A percentile compares a stretch with the other conserved stretches of the same genome.
Conservation (phyloP, 352 stramenopile species). For the Phytopythium oedochilum region DNA sequence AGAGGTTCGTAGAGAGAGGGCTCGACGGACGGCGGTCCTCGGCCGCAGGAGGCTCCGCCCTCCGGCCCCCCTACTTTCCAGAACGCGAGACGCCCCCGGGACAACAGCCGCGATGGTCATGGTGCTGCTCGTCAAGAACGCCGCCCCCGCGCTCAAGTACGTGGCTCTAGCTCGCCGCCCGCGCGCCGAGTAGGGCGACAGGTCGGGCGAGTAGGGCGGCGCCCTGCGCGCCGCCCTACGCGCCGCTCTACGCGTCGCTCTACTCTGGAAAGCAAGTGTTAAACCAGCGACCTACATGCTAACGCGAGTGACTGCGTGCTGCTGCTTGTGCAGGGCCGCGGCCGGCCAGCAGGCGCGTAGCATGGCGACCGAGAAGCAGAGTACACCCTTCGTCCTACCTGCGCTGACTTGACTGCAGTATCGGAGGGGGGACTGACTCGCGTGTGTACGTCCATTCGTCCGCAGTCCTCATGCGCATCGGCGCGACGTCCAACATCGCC, state of each 20-base stretch:
- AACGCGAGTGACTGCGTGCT: too few species aligned
- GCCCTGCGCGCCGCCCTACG: not conserved
- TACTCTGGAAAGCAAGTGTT: too few species aligned
- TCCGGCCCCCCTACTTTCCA: not conserved
- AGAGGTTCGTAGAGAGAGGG: not conserved
- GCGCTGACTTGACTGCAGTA: not conserved
- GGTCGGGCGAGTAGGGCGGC: not conserved
- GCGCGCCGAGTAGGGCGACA: not conserved
- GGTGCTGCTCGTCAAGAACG: constrained; percentile 50
- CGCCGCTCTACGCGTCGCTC: not conserved
- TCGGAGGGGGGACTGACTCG: not conserved
- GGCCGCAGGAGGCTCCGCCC: not conserved
- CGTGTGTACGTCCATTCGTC: not conserved
- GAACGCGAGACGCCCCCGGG: constrained; percentile 11
- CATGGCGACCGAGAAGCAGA: constrained; percentile 99
- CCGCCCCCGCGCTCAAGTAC: constrained; percentile 46
- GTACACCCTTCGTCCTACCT: constrained; percentile 43
- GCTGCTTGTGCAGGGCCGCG: constrained; percentile 33
- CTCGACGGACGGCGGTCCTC: constrained; percentile 4
- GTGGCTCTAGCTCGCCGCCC: constrained; percentile 2
- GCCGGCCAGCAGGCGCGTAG: constrained; percentile 83
- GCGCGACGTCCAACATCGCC: constrained; percentile 98
- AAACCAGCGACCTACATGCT: too few species aligned
- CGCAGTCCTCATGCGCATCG: constrained; percentile 94
- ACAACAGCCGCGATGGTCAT: constrained; percentile 31